Conservation (phyloP, 2,329 filamentous ascomycete species). For the Fusarium burgessii region DNA sequence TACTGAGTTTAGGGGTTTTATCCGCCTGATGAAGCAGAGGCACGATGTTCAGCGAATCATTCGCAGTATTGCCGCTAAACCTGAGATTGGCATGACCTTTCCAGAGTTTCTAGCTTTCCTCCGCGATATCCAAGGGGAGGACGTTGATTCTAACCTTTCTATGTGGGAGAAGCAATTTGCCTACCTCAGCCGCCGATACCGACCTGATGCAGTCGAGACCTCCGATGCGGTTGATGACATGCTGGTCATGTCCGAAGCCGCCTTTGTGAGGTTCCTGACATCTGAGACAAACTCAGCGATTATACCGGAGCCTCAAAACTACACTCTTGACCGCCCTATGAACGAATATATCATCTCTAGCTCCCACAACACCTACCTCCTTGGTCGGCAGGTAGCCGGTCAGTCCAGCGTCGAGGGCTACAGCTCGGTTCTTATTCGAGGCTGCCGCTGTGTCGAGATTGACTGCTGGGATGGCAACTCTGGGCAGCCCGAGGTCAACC, state of each 20-base stretch:
- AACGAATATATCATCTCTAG: slow-evolving; percentile 99
- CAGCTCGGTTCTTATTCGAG: slow-evolving; percentile 86
- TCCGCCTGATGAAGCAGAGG: slow-evolving; percentile 84
- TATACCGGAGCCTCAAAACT: slow-evolving; percentile 67
- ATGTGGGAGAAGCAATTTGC: slow-evolving; percentile 80
- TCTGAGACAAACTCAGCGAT: slow-evolving; percentile 80
- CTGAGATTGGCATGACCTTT: slow-evolving; percentile 75
- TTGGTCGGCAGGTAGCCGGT: slow-evolving; percentile 89
- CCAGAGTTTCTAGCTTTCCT: slow-evolving; percentile 83
- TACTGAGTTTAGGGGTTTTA: slow-evolving; percentile 84
- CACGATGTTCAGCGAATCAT: slow-evolving; percentile 84
- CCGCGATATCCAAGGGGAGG: slow-evolving; percentile 77
- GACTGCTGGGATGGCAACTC: slow-evolving; percentile 98
- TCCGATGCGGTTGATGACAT: slow-evolving; percentile 55
- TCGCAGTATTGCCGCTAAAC: slow-evolving; percentile 67
- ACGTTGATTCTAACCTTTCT: slow-evolving; percentile 73
- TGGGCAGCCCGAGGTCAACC: slow-evolving; percentile 88
- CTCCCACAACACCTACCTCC: slow-evolving; percentile 97
- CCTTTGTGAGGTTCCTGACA: slow-evolving; percentile 81
- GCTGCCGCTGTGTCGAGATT: slow-evolving; percentile 95
- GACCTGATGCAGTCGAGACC: slow-evolving; percentile 57
- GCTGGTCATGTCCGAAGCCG: slow-evolving; percentile 77
- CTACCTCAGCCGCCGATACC: slow-evolving; percentile 73
- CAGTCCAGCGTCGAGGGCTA: slow-evolving; percentile 95
- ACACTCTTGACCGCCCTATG: slow-evolving; percentile 81